Base-by-base conservation (phyloP, 352 stramenopile species). In the Globisporangium viniferum region DNA sequence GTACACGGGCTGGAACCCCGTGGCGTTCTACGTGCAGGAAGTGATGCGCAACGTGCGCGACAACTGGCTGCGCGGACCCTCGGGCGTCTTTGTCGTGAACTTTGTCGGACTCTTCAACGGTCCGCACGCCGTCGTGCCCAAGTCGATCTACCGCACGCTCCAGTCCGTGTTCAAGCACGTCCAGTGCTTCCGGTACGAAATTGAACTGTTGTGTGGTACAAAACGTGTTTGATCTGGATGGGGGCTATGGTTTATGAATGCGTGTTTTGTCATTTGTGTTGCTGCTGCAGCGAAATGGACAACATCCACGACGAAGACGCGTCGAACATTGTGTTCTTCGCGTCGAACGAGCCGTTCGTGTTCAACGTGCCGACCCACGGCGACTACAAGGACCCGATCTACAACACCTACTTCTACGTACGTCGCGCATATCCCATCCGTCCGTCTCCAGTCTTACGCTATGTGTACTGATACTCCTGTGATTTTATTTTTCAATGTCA, bases 261-360 rank as follows among this genome's bases (percentile, higher is more conserved):
- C 22, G 53, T n/a, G 35, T 39, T 33, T 33, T 33, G 3, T 22
- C 24, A 24, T 24, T 24, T 53, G 18, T 57, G 10, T 39, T 35
- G 33, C 10, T 27, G 14, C 36, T 36, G 18, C 59, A 81, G 77
- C 18, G 84, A 91, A 60, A 83, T 94, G 70, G 68, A 76, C 31
- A 73, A 88, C 8, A 20, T 64, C 0, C 36, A 77, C 22, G 72
- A 84, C 7, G 62, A 64, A 0, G 75, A 86, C 44, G 80, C 73
- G 0, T 71, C 76, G 18, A 94, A 94, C 70, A 86, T 94, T 41
- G 73, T 94, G 1, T 94, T 90, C 62, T 94, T 89, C 68, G 84
- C 84, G 29, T 94, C 86, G 10, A 74, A 91, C 49, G 72, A 86
- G 22, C 78, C 77, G 8, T 88, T 94, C 66, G 76, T 66, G 67